Conservation (phyloP, 306 rosid genomes). For the Biancaea sappan region DNA sequence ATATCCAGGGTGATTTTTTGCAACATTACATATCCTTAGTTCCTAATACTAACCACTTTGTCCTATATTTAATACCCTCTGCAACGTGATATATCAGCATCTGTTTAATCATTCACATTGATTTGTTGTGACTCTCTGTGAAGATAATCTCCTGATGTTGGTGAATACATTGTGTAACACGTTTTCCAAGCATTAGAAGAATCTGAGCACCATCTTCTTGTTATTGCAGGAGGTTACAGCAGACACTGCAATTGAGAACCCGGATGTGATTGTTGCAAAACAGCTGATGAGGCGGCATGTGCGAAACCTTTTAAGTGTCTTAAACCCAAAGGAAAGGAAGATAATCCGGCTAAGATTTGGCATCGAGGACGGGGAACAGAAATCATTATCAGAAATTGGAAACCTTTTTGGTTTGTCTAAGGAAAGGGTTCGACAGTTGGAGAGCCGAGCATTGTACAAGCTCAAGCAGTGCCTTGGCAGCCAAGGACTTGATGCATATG, state of each 20-base stretch:
- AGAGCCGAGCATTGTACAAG: conserved; percentile 63
- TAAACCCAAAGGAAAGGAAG: conserved; percentile 67
- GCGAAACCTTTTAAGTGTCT: conserved; percentile 56
- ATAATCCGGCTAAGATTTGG: conserved; percentile 83
- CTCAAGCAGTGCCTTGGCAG: conserved; percentile 65
- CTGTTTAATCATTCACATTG: conserved; percentile 6
- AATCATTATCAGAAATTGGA: conserved; percentile 66
- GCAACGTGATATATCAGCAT: conserved; percentile 11
- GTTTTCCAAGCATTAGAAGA: not conserved
- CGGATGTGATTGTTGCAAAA: conserved; percentile 61
- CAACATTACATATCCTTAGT: not conserved
- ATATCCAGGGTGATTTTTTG: not conserved
- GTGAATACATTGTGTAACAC: not conserved
- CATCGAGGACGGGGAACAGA: conserved; percentile 67
- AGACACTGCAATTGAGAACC: conserved; percentile 63
- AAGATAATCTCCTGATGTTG: conserved; percentile 13
- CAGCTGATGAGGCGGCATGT: conserved; percentile 83
- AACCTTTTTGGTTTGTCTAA: conserved; percentile 61
- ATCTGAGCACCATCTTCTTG: conserved; percentile 17
- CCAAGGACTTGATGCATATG: conserved; percentile 73
- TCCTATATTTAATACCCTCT: not conserved
- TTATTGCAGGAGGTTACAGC: conserved; percentile 85
- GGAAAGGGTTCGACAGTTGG: conserved; percentile 78
- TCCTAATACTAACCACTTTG: not conserved
- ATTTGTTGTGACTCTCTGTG: conserved; percentile 26